Base-by-base conservation (phyloP, 768 basidiomycete genomes). In the Suillus lakei region DNA sequence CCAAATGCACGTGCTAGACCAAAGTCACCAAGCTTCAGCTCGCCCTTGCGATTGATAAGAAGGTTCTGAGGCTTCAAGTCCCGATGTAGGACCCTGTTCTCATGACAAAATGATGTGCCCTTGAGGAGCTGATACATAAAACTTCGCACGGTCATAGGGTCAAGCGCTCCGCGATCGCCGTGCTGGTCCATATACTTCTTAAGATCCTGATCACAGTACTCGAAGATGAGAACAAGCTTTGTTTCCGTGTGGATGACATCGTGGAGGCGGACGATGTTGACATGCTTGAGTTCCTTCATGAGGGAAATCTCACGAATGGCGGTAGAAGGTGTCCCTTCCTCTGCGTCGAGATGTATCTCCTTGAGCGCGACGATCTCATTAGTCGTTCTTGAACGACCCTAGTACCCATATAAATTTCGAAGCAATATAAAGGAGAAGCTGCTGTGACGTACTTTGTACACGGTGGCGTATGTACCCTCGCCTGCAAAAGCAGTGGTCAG, bases 141-240 rank as follows among this genome's bases (percentile, higher is more conserved):
- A 74, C 93, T 96, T 64, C 94, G 90, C 66, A 99, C 84, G 4
- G 93, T 95, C 53, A 85, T 84, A 21, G 93, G 89, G 67, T 98
- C 95, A 50, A 99, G 85, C 5, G 97, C 96, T 62, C 98, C 96
- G 51, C 96, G 88, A 69, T 99, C 96, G 63, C 98, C 98, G 71
- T 98, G 91, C 41, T 93, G 91, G 77, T 99, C 98, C 98, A 99
- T 99, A 78, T 98, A 99, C 76, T 95, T 96, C 79, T 99, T 99
- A 54, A 99, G 85, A 80, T 99, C 98, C 78, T 96, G 94, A 72
- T 99, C 98, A 78, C 96, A 98, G 76, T 88, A 99, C 80, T 99
- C 98, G 78, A 99, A 99, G 70, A 99, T 96, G 65, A 99, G 91
- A 68, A 98, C 93, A 58, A 99, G 90, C 71, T 99, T 98, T 9